Evolutionary conservation across 495 filamentous ascomycete species (phyloP), one percentile per base, ranked within the genome.

Genomic region (Tirmania nivea): DNA sequence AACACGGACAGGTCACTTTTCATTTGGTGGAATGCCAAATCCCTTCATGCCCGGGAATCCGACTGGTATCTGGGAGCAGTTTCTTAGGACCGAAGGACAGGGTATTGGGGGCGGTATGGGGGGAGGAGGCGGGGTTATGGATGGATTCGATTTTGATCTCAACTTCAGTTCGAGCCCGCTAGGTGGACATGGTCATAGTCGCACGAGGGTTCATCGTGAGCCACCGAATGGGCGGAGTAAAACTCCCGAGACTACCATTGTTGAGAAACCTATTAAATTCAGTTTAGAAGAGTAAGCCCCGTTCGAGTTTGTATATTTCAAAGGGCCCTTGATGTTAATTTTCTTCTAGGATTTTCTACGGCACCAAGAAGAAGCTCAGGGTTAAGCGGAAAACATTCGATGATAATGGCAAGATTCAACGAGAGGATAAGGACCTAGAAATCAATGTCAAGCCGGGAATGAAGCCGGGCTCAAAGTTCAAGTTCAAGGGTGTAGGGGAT

Each of bases 331-430:
- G 25, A 17, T 14, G 2, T 16, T n/a, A 53, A 50, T 31, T 59
- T 14, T 54, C 51, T 20, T 39, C 2, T 35, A 65, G 62, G 45
- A 67, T 96, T 49, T 95, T 74, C 68, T 75, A 66, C 9, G 90
- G 90, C 19, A 77, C 77, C 35, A 83, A 80, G 12, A 97, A 97
- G 76, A 94, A 92, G 73, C 85, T 97, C 70, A 89, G 85, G 67
- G 92, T 94, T 49, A 94, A 94, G 75, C 79, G 86, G 60, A 96
- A 96, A 75, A 83, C 78, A 35, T 96, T 86, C 60, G 90, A 97
- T 67, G 60, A 69, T 4, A 84, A 74, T 25, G 85, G 86, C 47
- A 93, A 87, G 69, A 77, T 83, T 58, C 87, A 72, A 34, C 81
- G 80, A 4, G 81, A 88, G 54, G 92, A 97, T 55, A 82, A 86